Conservation (phyloP, 345 rosid species). For the Syzygium oleosum region DNA sequence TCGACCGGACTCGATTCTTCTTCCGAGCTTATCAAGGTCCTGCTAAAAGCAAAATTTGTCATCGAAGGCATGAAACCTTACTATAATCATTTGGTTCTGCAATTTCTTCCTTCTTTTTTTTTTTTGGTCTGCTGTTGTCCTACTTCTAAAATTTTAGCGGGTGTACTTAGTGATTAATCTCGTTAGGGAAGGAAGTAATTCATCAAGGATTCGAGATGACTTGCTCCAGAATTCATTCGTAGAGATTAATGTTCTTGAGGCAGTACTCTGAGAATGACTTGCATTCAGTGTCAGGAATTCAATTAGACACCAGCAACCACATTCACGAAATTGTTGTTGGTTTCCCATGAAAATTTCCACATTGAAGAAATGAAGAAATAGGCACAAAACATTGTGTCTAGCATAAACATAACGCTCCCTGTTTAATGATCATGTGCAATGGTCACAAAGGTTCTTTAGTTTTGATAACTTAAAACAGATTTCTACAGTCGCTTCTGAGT, state of each 20-base stretch:
- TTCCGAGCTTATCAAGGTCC: neutral
- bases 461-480: too few relatives aligned
- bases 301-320: neutral
- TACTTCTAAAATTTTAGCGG: neutral
- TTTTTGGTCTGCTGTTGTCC: neutral
- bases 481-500: fast-evolving
- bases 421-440: too few relatives aligned
- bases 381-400: neutral
- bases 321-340: neutral
- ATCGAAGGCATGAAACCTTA: too few relatives aligned
- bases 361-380: too few relatives aligned
- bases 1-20: neutral
- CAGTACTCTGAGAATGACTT: neutral
- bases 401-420: neutral
- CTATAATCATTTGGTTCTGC: too few relatives aligned
- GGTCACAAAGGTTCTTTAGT: neutral
- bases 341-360: neutral
- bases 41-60: too few relatives aligned
- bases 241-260: neutral
- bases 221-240: neutral
- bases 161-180: neutral
- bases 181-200: too few relatives aligned
- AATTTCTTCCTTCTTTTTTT: too few relatives aligned
- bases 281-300: fast-evolving
- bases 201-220: neutral